Evolutionary conservation across 176 grass and related monocot species (phyloP).

Genomic region (Hordeum marinum): DNA sequence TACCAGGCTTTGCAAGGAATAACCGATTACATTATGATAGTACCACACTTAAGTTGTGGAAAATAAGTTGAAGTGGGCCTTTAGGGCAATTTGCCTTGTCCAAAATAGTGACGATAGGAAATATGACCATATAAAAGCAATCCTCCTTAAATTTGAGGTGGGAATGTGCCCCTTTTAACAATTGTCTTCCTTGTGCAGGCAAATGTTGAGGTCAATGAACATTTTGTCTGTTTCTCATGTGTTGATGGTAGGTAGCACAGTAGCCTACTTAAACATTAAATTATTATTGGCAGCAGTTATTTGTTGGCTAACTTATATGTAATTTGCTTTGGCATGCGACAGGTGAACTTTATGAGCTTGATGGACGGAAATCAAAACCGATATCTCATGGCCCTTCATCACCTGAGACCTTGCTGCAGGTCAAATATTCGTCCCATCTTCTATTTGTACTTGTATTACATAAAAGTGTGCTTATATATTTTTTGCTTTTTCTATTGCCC

Average conservation of each 20-base stretch:
- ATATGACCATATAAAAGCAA: slow-evolving; percentile 8
- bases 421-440: slow-evolving; percentile 27
- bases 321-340: not conserved
- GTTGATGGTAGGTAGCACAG: slow-evolving; percentile 65
- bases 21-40: not conserved
- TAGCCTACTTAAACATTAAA: not conserved
- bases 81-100: not conserved
- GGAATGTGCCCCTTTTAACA: not conserved
- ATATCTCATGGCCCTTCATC: slow-evolving; percentile 72
- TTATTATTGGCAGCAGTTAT: not conserved
- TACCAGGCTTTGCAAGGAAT: not conserved
- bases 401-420: slow-evolving; percentile 75
- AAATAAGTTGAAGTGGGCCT: not conserved
- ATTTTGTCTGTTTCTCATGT: slow-evolving; percentile 97
- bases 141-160: not conserved
- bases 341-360: slow-evolving; percentile 96
- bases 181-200: slow-evolving; percentile 38
- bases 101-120: not conserved
- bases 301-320: not conserved
- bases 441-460: not conserved
- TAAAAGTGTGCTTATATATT: not conserved
- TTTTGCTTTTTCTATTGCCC: not conserved
- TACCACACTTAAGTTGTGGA: not conserved
- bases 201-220: slow-evolving; percentile 71
- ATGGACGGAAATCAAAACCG: slow-evolving; percentile 76